These are phyloP conservation scores for Sporothrix protearum DNA, from an alignment of 2,329 filamentous ascomycete genomes.

Conservation along the genomic window DNA sequence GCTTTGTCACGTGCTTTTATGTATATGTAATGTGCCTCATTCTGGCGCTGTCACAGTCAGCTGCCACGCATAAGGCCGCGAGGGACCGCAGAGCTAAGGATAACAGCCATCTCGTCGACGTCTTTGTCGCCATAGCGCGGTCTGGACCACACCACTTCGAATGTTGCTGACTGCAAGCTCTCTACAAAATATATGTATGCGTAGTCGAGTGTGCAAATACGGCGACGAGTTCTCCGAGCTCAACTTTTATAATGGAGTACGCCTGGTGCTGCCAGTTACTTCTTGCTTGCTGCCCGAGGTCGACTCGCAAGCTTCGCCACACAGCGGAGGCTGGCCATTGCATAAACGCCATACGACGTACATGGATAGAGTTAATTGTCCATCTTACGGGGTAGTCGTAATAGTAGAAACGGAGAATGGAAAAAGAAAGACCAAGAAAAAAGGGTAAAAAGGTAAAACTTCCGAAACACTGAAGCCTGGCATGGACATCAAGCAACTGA, in stretches of 20 bases:
- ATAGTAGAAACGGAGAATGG: background rate
- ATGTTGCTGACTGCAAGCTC: background rate
- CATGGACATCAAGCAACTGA: constrained; percentile 18
- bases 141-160: background rate
- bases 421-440: too few relatives aligned
- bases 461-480: background rate
- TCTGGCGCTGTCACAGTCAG: background rate
- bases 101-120: background rate
- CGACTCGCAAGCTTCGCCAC: background rate
- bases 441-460: background rate
- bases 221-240: background rate
- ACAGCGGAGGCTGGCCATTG: background rate
- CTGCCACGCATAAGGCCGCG: background rate
- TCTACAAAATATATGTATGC: too few relatives aligned
- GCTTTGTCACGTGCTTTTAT: background rate
- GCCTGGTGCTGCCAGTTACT: background rate
- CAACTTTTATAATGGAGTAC: background rate
- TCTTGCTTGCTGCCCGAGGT: background rate
- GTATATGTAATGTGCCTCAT: background rate
- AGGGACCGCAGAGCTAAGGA: background rate
- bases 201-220: background rate
- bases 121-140: background rate
- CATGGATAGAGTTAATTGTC: background rate
- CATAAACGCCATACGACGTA: background rate
- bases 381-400: background rate